These are phyloP conservation scores for Penstemon davidsonii DNA, from an alignment of 257 asterid species.

Conservation along the genomic window DNA sequence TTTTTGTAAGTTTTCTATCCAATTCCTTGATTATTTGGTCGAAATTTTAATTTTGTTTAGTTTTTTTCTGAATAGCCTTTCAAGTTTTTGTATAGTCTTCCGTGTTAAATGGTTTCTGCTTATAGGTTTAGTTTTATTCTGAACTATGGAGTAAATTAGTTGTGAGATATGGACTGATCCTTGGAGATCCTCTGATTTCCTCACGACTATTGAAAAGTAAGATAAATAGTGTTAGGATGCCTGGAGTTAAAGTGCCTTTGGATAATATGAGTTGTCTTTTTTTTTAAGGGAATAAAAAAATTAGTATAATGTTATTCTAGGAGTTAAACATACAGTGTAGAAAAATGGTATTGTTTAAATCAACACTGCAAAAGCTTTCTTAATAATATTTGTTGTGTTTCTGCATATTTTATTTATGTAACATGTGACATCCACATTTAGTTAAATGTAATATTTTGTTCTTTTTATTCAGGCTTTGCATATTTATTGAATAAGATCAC, in stretches of 20 bases:
- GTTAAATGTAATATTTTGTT: neutral
- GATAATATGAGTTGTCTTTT: neutral
- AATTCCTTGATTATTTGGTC: conserved; percentile 17
- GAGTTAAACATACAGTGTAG: conserved; percentile 11
- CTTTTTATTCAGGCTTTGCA: conserved; percentile 41
- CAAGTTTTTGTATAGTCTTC: neutral
- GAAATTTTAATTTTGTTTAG: conserved; percentile 16
- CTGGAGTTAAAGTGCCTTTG: neutral
- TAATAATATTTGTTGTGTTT: neutral
- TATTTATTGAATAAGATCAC: conserved; percentile 20
- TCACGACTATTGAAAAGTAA: too few species aligned
- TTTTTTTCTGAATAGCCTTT: too few species aligned
- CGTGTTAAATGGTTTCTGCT: too few species aligned
- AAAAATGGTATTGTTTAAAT: neutral
- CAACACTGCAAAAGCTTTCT: neutral
- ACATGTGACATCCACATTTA: conserved; percentile 13
- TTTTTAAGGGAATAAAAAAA: neutral
- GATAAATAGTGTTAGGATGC: too few species aligned
- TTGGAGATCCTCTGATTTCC: neutral
- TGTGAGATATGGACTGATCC: conserved; percentile 9
- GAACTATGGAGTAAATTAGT: neutral
- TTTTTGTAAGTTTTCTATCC: conserved; percentile 3
- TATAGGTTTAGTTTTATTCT: conserved; percentile 1
- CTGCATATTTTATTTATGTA: conserved; percentile 19
- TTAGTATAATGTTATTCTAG: conserved; percentile 6